Evolutionary conservation across 768 basidiomycete species (phyloP).

Genomic region (Leccinum uliginosum): DNA sequence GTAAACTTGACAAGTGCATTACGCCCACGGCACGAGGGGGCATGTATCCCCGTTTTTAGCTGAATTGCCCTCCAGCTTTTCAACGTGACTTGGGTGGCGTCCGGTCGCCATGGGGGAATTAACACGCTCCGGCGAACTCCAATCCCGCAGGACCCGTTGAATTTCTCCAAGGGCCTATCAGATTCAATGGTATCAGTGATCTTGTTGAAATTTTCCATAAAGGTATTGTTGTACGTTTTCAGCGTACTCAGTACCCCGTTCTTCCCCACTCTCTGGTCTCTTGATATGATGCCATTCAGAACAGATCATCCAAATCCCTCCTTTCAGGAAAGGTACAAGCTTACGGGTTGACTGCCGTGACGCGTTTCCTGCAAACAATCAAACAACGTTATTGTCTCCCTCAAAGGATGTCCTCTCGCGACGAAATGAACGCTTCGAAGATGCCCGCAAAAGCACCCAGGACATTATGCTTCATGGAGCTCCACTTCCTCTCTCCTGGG

Average conservation of each 20-base stretch:
- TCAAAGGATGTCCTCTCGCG: not conserved
- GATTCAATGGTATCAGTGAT: not conserved
- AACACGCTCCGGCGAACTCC: not conserved
- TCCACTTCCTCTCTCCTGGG: conserved; percentile 27
- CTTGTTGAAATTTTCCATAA: not conserved
- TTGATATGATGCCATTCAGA: conserved; percentile 14
- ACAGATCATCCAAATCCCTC: conserved; percentile 12
- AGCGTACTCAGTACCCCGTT: not conserved
- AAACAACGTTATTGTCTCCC: not conserved
- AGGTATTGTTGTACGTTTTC: not conserved
- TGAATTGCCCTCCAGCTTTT: not conserved
- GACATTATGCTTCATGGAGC: conserved; percentile 16
- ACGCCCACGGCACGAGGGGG: not conserved
- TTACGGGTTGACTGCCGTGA: conserved; percentile 20
- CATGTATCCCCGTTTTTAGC: conserved; percentile 5
- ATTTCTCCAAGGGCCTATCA: not conserved
- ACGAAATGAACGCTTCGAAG: conserved; percentile 3
- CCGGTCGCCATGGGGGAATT: not conserved
- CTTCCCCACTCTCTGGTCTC: not conserved
- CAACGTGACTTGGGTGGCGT: not conserved
- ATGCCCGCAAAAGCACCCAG: conserved; percentile 7
- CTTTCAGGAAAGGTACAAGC: conserved; percentile 13
- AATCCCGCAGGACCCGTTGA: not conserved
- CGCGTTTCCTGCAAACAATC: conserved; percentile 12
- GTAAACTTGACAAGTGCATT: not conserved